Evolutionary conservation across 768 basidiomycete species (phyloP), one percentile per base, ranked within the genome.

Genomic region (Calocybe indica): DNA sequence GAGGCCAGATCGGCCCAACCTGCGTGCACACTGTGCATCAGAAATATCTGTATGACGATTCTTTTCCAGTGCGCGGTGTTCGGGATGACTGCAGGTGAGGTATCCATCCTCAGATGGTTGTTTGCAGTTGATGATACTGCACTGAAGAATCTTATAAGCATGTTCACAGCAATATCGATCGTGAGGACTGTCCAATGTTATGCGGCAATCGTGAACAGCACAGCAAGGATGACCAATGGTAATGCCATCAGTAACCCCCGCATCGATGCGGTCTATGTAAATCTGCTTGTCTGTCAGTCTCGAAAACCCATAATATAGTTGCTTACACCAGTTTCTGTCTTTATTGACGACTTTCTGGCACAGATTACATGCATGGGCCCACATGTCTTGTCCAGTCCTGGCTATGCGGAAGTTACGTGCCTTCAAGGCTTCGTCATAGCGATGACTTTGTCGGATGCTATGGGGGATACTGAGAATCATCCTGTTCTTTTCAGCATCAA

Each of bases 201-300:
- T 46, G 2, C 53, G 40, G 50, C 67, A 68, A 36, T 65, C 52
- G 36, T 63, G 62, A 2, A 58, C 55, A 11, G 42, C 50, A 46
- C 67, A 70, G 36, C 62, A 61, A 0, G 61, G 61, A 43, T 58
- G 60, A 6, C 66, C 67, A 42, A 70, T 55, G 7, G 58, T 58
- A 22, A 68, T 54, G 5, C 66, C 63, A 57, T 69, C 65, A 11
- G 56, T 61, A 10, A 66, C 60, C 1, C 51, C 51, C 6, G 58
- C 45, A 10, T 52, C 50, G 22, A 57, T 22, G 29, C 31, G 37
- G 11, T 37, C 41, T 44, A 41, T 38, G 32, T 22, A 36, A 22
- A 15, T 7, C 33, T 15, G 30, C n/a, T n/a, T n/a, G n/a, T n/a
- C n/a, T n/a, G n/a, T 14, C 22, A 43, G 30, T 9, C 32, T 35